Evolutionary conservation across 148 eudicot genomes (phyloP).

Genomic region (Fagopyrum homotropicum): DNA sequence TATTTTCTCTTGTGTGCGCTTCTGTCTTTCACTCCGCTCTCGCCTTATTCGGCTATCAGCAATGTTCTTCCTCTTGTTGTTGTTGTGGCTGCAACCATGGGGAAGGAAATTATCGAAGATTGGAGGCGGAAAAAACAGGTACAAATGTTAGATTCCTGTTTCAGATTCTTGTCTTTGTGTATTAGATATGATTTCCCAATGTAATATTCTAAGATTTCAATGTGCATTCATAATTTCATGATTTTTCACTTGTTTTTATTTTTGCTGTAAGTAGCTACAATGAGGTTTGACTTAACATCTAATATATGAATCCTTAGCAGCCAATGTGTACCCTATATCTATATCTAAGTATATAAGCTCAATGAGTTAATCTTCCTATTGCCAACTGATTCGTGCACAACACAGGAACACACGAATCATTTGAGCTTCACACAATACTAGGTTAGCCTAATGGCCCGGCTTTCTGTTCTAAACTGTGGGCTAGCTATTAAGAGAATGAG

Average conservation of each 20-base stretch:
- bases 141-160: background rate
- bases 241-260: background rate
- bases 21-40: conserved; percentile 46
- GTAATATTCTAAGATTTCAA: background rate
- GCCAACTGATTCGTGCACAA: no score
- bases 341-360: background rate
- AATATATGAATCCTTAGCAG: background rate
- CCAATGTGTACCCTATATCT: background rate
- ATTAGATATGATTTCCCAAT: background rate
- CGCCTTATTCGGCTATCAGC: conserved; percentile 55
- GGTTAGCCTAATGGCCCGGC: no score
- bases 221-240: background rate
- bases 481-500: no score
- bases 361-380: no score
- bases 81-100: conserved; percentile 60
- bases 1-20: conserved; percentile 56
- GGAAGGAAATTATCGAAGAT: conserved; percentile 65
- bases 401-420: no score
- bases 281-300: background rate
- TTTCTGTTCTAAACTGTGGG: no score
- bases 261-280: background rate
- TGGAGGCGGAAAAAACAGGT: conserved; percentile 36
- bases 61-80: conserved; percentile 51
- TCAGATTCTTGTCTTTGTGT: background rate
- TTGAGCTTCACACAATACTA: no score